These are phyloP conservation scores for Trichoderma sp. DNA, from an alignment of 2,329 filamentous ascomycete genomes.

Conservation along the genomic window DNA sequence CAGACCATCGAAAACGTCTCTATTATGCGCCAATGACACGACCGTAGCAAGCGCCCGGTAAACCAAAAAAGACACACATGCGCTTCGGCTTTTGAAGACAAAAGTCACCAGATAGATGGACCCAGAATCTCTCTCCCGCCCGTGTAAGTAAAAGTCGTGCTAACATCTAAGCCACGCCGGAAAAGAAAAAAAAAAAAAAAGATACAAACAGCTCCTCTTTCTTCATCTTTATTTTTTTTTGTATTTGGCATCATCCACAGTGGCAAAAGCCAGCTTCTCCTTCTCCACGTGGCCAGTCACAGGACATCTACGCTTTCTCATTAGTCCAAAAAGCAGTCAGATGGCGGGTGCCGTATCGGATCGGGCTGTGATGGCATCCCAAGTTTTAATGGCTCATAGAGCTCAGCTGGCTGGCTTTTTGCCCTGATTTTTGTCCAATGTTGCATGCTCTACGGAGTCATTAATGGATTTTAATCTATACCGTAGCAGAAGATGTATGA, in stretches of 20 bases:
- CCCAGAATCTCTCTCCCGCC: not conserved
- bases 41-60: conserved; percentile 15
- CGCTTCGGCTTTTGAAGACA: not conserved
- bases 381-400: conserved; percentile 19
- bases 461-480: not conserved
- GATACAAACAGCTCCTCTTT: not conserved
- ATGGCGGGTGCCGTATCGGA: conserved; percentile 1
- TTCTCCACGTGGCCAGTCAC: conserved; percentile 25
- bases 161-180: not conserved
- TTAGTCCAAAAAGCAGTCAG: not conserved
- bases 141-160: not conserved
- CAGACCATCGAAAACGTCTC: not conserved
- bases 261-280: conserved; percentile 16
- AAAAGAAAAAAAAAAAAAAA: not conserved
- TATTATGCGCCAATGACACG: not conserved
- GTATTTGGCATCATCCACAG: not conserved
- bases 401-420: not conserved
- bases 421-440: not conserved
- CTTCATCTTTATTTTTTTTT: not conserved
- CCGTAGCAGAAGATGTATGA: not conserved
- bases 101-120: not conserved
- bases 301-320: conserved; percentile 1
- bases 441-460: not conserved
- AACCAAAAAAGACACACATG: not conserved
- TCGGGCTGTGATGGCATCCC: not conserved